These are phyloP conservation scores for Periconia sp. DNA, from an alignment of 2,329 filamentous ascomycete species.

Conservation along the genomic window DNA sequence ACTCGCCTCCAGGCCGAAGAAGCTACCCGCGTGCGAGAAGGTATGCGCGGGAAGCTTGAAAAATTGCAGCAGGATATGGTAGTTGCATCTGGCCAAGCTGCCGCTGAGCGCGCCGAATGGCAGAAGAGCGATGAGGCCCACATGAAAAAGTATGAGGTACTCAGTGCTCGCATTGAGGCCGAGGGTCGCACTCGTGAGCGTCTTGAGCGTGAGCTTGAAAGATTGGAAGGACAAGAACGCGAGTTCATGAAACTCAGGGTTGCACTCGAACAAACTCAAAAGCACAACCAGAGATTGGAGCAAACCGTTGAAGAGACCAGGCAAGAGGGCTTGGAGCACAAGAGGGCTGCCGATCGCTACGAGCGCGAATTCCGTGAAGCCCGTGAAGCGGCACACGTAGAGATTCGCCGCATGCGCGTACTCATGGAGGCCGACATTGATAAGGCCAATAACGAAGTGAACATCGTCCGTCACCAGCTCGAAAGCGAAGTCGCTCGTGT, in stretches of 20 bases:
- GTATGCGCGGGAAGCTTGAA: slow-evolving; percentile 81
- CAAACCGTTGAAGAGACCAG: slow-evolving; percentile 56
- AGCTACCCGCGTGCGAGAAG: slow-evolving; percentile 80
- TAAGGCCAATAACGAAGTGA: slow-evolving; percentile 80
- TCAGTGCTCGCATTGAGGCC: slow-evolving; percentile 55
- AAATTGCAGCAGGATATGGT: slow-evolving; percentile 87
- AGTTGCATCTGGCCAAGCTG: slow-evolving; percentile 73
- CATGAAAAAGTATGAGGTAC: slow-evolving; percentile 54
- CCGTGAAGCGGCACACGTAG: slow-evolving; percentile 73
- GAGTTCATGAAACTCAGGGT: slow-evolving; percentile 78
- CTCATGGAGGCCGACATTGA: slow-evolving; percentile 82
- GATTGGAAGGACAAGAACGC: slow-evolving; percentile 62
- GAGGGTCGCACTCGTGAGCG: slow-evolving; percentile 47
- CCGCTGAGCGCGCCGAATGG: slow-evolving; percentile 78
- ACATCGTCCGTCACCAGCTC: slow-evolving; percentile 77
- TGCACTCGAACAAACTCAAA: slow-evolving; percentile 63
- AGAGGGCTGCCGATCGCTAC: slow-evolving; percentile 67
- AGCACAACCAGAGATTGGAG: slow-evolving; percentile 66
- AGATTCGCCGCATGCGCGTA: slow-evolving; percentile 78
- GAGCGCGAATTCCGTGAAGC: slow-evolving; percentile 85
- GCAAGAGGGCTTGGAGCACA: slow-evolving; percentile 70
- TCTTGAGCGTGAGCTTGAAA: slow-evolving; percentile 50
- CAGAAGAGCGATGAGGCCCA: slow-evolving; percentile 67
- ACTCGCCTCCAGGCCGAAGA: slow-evolving; percentile 81
- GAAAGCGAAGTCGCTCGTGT: slow-evolving; percentile 76